phyloP scores from a whole-genome alignment of 305 asterid genomes.

The Fraxinus dipetala region DNA sequence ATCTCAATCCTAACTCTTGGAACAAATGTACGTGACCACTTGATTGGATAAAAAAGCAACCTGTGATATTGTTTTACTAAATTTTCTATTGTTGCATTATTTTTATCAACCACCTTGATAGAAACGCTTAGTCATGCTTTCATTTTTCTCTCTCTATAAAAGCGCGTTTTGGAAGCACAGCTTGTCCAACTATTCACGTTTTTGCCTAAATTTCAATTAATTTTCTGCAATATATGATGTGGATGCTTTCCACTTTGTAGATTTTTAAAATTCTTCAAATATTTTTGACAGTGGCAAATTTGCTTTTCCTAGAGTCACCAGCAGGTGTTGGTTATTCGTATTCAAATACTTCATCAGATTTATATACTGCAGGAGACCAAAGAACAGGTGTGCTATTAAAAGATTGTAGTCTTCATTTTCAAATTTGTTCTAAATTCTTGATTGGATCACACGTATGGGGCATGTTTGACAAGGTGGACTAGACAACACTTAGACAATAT shows the following conservation, averaged over 20 bases:
- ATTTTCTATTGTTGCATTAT: background rate
- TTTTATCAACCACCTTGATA: background rate
- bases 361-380: conserved; percentile 66
- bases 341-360: conserved; percentile 74
- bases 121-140: background rate
- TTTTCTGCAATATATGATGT: background rate
- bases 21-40: conserved; percentile 59
- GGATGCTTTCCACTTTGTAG: background rate
- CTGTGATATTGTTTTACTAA: background rate
- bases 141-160: background rate
- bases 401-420: background rate
- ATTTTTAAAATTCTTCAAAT: conserved; percentile 11
- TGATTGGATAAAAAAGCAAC: background rate
- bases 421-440: background rate
- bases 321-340: conserved; percentile 94
- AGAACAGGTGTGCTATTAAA: conserved; percentile 54
- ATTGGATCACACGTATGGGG: background rate
- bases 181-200: background rate
- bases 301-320: conserved; percentile 84
- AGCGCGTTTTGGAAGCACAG: background rate
- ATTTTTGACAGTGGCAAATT: conserved; percentile 69
- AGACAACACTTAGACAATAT: background rate
- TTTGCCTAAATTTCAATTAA: background rate
- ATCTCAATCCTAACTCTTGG: conserved; percentile 79
- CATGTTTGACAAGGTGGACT: background rate